Evolutionary conservation across 169 alveolate species (phyloP).

Genomic region (Cryptosporidium sp.): DNA sequence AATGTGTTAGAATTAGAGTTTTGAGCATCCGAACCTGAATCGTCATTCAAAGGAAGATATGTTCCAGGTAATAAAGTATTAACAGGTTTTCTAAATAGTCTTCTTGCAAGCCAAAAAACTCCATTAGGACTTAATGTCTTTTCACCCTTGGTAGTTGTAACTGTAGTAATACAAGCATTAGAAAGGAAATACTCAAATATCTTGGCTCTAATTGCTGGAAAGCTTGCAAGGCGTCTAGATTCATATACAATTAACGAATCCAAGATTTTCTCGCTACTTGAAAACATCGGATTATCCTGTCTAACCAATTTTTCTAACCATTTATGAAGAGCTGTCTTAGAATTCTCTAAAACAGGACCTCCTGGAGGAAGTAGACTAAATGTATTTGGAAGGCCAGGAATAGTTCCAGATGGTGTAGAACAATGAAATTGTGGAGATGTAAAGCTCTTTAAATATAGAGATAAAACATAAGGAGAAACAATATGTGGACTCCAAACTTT

Average conservation of each 20-base stretch:
- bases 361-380: slow-evolving; percentile 61
- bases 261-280: slow-evolving; percentile 30
- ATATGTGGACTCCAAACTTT: slow-evolving; percentile 36
- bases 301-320: slow-evolving; percentile 53
- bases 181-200: slow-evolving; percentile 40
- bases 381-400: slow-evolving; percentile 34
- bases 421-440: slow-evolving; percentile 70
- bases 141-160: slow-evolving; percentile 69
- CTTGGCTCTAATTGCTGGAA: slow-evolving; percentile 48
- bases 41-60: slow-evolving; percentile 50
- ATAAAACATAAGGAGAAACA: slow-evolving; percentile 60
- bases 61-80: slow-evolving; percentile 63
- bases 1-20: background rate
- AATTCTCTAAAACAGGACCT: slow-evolving; percentile 65
- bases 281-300: slow-evolving; percentile 50
- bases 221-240: slow-evolving; percentile 61
- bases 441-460: slow-evolving; percentile 46
- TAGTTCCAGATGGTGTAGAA: slow-evolving; percentile 45
- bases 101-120: slow-evolving; percentile 53
- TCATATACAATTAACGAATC: slow-evolving; percentile 64
- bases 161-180: slow-evolving; percentile 68
- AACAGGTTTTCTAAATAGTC: slow-evolving; percentile 64
- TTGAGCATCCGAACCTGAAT: background rate
- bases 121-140: slow-evolving; percentile 34
- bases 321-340: slow-evolving; percentile 52